These are phyloP conservation scores for Nyssa sinensis DNA, from an alignment of 148 eudicot genomes.

Conservation along the genomic window DNA sequence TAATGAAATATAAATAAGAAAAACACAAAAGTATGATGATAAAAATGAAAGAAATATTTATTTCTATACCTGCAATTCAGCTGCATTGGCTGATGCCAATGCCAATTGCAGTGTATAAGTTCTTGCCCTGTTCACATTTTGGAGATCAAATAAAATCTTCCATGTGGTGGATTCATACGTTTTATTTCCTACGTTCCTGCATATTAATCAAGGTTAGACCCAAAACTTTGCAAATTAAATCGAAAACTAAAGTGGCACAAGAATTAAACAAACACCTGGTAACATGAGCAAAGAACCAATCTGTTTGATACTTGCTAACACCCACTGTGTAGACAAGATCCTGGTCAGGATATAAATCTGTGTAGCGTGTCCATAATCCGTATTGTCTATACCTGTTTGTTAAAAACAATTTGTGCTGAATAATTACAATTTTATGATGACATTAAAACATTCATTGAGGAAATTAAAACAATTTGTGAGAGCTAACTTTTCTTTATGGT, in stretches of 20 bases:
- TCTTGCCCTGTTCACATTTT: slow-evolving; percentile 21
- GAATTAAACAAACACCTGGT: slow-evolving; percentile 28
- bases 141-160: slow-evolving; percentile 46
- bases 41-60: no score
- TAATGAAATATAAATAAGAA: no score
- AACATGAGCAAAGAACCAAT: slow-evolving; percentile 84
- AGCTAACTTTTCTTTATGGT: slow-evolving; percentile 44
- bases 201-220: not conserved
- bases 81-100: slow-evolving; percentile 56
- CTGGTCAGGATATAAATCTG: slow-evolving; percentile 51
- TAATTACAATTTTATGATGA: no score
- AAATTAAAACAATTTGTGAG: not conserved
- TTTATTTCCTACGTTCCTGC: slow-evolving; percentile 34
- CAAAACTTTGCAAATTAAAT: not conserved
- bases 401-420: not conserved
- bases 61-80: slow-evolving; percentile 59
- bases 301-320: slow-evolving; percentile 39
- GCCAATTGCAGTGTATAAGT: slow-evolving; percentile 68
- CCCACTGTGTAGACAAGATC: slow-evolving; percentile 73
- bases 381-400: slow-evolving; percentile 59
- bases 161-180: slow-evolving; percentile 55
- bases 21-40: not conserved
- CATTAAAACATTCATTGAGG: not conserved
- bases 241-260: not conserved
- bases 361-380: slow-evolving; percentile 67